phyloP scores from a whole-genome alignment of 2,329 filamentous ascomycete species.

The Colletotrichum liriopes region DNA sequence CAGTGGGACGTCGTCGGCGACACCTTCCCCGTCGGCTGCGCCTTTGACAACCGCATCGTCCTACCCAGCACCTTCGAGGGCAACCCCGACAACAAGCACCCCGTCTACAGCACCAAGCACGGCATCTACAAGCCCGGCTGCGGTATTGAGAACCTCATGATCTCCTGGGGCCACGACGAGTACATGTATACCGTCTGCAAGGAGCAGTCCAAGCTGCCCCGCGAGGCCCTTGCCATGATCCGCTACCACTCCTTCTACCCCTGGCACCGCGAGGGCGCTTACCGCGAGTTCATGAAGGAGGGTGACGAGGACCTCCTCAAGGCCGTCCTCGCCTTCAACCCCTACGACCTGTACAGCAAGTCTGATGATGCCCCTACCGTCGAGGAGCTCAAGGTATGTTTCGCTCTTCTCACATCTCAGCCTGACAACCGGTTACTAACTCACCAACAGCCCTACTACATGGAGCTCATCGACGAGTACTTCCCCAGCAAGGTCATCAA shows the following conservation, averaged over 20 bases:
- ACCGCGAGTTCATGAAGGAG: slow-evolving; percentile 85
- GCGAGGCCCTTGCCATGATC: slow-evolving; percentile 92
- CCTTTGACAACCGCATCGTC: slow-evolving; percentile 83
- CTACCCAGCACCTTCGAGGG: slow-evolving; percentile 82
- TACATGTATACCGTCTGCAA: slow-evolving; percentile 91
- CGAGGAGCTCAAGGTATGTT: slow-evolving; percentile 76
- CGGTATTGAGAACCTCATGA: slow-evolving; percentile 89
- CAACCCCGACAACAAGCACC: slow-evolving; percentile 82
- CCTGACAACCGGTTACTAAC: background rate
- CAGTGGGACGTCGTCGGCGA: slow-evolving; percentile 96
- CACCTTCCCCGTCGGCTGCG: slow-evolving; percentile 85
- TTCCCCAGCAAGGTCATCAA: slow-evolving; percentile 57
- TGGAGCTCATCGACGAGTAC: slow-evolving; percentile 61
- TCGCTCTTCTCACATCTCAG: too few relatives aligned
- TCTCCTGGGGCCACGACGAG: slow-evolving; percentile 92
- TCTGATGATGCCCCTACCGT: slow-evolving; percentile 84
- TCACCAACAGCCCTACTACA: slow-evolving; percentile 55
- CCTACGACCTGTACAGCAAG: slow-evolving; percentile 94
- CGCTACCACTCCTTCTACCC: slow-evolving; percentile 94
- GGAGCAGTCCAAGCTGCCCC: slow-evolving; percentile 83
- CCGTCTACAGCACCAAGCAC: slow-evolving; percentile 81
- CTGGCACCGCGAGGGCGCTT: slow-evolving; percentile 88
- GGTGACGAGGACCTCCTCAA: slow-evolving; percentile 85
- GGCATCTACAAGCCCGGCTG: slow-evolving; percentile 87
- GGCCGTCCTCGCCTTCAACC: slow-evolving; percentile 89